Conservation (phyloP, 2,329 filamentous ascomycete genomes). For the Mycocentrospora acerina region DNA sequence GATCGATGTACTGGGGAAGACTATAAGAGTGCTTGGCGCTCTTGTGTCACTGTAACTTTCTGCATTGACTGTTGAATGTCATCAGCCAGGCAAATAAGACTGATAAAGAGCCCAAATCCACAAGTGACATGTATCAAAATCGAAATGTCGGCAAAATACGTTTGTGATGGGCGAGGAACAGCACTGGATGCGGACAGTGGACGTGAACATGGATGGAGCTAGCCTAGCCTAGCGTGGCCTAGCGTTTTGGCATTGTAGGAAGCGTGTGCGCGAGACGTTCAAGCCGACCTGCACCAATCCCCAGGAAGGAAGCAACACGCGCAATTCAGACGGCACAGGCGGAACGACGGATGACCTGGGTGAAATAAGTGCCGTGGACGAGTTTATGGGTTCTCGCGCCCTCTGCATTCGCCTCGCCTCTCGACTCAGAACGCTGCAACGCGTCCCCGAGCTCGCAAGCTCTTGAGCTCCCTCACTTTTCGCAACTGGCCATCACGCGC, state of each 20-base stretch:
- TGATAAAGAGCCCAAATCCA: too few species aligned
- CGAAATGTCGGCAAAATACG: too few species aligned
- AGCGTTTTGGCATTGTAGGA: slow-evolving; percentile 20
- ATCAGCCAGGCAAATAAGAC: too few species aligned
- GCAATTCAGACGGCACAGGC: slow-evolving; percentile 12
- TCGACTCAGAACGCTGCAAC: slow-evolving; percentile 20
- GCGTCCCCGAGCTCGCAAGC: slow-evolving; percentile 34
- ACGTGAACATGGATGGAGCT: too few species aligned
- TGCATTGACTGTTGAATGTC: too few species aligned
- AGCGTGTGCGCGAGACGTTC: slow-evolving; percentile 18
- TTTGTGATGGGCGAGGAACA: too few species aligned
- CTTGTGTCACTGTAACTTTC: too few species aligned
- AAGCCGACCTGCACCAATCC: slow-evolving; percentile 18
- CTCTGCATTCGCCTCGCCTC: slow-evolving; percentile 1
- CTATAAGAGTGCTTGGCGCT: too few species aligned
- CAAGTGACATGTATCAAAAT: too few species aligned
- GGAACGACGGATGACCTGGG: slow-evolving; percentile 1
- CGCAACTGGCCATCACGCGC: slow-evolving; percentile 22
- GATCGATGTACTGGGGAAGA: too few species aligned
- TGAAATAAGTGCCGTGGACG: background rate
- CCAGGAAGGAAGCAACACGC: slow-evolving; percentile 26
- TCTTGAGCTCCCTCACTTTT: slow-evolving; percentile 31
- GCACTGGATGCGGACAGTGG: too few species aligned
- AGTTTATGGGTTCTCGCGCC: slow-evolving; percentile 6
- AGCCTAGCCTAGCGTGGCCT: slow-evolving; percentile 2